A percentile compares a stretch with the other conserved stretches of the same genome.
Evolutionary conservation across 2,329 filamentous ascomycete genomes (phyloP).

Genomic region (Mycogone perniciosa): DNA sequence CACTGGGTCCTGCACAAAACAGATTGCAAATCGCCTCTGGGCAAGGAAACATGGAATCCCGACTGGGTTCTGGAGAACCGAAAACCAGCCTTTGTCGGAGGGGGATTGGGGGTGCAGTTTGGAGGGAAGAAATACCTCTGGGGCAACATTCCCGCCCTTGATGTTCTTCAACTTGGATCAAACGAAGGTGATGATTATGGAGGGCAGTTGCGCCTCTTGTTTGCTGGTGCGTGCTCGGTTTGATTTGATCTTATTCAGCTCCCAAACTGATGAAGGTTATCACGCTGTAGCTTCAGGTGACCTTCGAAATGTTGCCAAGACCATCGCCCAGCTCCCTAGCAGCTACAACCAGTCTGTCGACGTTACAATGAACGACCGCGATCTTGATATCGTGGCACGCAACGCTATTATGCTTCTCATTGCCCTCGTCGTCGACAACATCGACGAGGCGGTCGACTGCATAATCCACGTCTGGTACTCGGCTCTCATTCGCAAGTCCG

Average conservation of each 20-base stretch:
- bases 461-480: constrained; percentile 20
- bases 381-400: constrained; percentile 1
- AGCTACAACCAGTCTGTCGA: not conserved
- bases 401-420: constrained; percentile 6
- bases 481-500: constrained; percentile 9
- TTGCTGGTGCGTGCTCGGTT: not conserved
- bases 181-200: constrained; percentile 1
- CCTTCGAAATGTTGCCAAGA: constrained; percentile 6
- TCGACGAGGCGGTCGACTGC: constrained; percentile 11
- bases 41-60: not conserved
- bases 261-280: not conserved
- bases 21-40: constrained; percentile 1
- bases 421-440: constrained; percentile 5
- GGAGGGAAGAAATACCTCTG: not conserved
- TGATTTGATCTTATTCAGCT: not conserved
- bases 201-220: not conserved
- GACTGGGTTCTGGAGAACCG: not conserved
- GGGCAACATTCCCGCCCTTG: constrained; percentile 4
- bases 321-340: not conserved
- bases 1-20: not conserved
- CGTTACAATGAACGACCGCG: not conserved
- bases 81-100: not conserved
- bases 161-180: not conserved
- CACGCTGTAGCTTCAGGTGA: not conserved
- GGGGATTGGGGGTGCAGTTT: not conserved